Conservation (phyloP, 2,329 filamentous ascomycete genomes). For the Cryphonectria naterciae region DNA sequence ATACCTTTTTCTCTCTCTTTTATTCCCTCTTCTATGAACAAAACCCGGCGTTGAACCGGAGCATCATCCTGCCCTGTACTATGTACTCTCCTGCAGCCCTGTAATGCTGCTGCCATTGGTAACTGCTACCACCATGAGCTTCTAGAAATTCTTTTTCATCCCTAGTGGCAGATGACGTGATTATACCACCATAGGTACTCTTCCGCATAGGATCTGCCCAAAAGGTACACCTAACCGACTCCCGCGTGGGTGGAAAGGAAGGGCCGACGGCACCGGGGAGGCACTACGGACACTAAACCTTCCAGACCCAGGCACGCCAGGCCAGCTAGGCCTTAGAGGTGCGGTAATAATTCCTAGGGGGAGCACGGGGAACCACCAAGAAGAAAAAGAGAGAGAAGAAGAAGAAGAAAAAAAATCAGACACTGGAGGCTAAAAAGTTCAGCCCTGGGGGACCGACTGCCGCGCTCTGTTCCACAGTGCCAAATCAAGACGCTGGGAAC, state of each 20-base stretch:
- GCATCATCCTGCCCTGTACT: not conserved
- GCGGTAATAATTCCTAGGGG: not conserved
- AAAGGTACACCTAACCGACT: slow-evolving; percentile 19
- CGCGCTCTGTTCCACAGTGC: slow-evolving; percentile 18
- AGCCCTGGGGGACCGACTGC: slow-evolving; percentile 13
- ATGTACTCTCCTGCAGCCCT: not conserved
- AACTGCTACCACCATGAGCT: slow-evolving; percentile 1
- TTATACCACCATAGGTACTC: slow-evolving; percentile 21
- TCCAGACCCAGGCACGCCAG: not conserved
- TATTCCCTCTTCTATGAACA: no score
- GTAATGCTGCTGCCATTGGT: not conserved
- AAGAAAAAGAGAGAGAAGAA: not conserved
- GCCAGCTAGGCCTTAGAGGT: not conserved
- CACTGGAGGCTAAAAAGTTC: not conserved
- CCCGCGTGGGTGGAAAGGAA: not conserved
- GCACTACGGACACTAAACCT: not conserved
- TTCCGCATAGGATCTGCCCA: slow-evolving; percentile 5
- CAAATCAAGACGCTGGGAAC: slow-evolving; percentile 7
- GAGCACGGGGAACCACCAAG: no score
- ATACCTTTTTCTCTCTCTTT: slow-evolving; percentile 11
- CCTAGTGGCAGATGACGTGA: slow-evolving; percentile 29
- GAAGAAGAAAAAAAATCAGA: not conserved
- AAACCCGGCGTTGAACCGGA: slow-evolving; percentile 22
- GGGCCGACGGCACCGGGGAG: not conserved
- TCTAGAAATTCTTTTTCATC: slow-evolving; percentile 22